A percentile compares a stretch with the other conserved stretches of the same genome.
phyloP scores from a whole-genome alignment of 2,329 filamentous ascomycete species.

The Pseudodiploospora longispora region DNA sequence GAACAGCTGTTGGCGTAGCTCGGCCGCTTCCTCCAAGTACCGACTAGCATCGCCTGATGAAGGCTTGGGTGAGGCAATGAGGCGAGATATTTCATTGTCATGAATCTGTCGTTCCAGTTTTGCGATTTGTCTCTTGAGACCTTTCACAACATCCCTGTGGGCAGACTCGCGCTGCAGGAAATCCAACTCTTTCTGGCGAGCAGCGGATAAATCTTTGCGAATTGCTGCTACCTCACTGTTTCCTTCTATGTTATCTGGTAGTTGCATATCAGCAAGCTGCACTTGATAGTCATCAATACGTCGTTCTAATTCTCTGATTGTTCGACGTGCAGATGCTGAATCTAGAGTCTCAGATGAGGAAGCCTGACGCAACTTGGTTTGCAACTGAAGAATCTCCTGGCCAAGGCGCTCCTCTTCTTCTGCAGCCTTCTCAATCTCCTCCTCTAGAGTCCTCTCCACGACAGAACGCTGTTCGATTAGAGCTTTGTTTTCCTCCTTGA shows the following conservation, averaged over 20 bases:
- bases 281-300: slow-evolving; percentile 48
- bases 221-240: slow-evolving; percentile 51
- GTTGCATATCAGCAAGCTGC: slow-evolving; percentile 27
- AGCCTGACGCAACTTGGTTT: slow-evolving; percentile 35
- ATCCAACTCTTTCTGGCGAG: slow-evolving; percentile 58
- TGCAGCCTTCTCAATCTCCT: slow-evolving; percentile 57
- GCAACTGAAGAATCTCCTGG: slow-evolving; percentile 45
- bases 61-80: slow-evolving; percentile 36
- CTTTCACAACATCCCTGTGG: slow-evolving; percentile 54
- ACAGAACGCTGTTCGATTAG: slow-evolving; percentile 48
- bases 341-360: slow-evolving; percentile 44
- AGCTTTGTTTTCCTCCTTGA: slow-evolving; percentile 55
- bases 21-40: slow-evolving; percentile 40
- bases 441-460: slow-evolving; percentile 55
- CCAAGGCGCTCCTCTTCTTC: slow-evolving; percentile 57
- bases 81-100: slow-evolving; percentile 49
- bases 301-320: slow-evolving; percentile 57
- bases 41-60: slow-evolving; percentile 25
- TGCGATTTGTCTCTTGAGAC: slow-evolving; percentile 55
- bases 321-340: slow-evolving; percentile 51
- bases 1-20: slow-evolving; percentile 53
- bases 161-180: slow-evolving; percentile 57
- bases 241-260: slow-evolving; percentile 30
- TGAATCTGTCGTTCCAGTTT: slow-evolving; percentile 62
- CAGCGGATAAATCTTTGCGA: slow-evolving; percentile 53